Base-by-base conservation (phyloP, 73 alveolate species). In the Tetrahymena malaccensis region DNA sequence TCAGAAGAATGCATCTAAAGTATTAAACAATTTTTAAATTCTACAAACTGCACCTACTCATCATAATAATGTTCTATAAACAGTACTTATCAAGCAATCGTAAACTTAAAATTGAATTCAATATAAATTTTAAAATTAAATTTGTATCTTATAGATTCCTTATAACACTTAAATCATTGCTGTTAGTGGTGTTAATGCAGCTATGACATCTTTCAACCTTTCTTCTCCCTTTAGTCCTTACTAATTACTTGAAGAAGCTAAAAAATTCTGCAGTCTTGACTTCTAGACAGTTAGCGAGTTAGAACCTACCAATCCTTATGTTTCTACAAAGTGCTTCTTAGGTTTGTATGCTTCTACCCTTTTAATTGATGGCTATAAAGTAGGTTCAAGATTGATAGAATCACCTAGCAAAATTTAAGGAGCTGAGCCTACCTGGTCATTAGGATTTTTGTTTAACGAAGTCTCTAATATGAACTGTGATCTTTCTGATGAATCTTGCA, bases 381-480 rank as follows among this genome's bases (percentile, higher is more conserved):
- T 94, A 19, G 95, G 93, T 19, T 7, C 93, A 9, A 70, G 89
- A 70, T n/a, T 70, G 4, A 70, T 70, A 9, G 89, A 70, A 27
- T 70, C 89, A 27, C 89, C 95, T 12, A 94, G 97, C 84, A 50
- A 85, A 56, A 89, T 95, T 17, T 11, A 93, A 8, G 85, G 55
- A 11, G n/a, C 94, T 17, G 97, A 95, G 89, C 97, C 97, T 40
- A 70, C 97, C 22, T 95, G 97, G 97, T 85, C 97, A 21, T 93
- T 95, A 34, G 97, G 95, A 43, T 94, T 94, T 25, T 85, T 95
- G 38, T 95, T 95, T 19, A 94, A 95, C 85, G 43, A 95, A 95
- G 58, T 95, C 85, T 70, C 89, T 70, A 70, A 70, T 31, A 19
- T 22, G 37, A 70, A 25, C 10, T 70, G 89, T 33, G 89, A 70